Conservation (phyloP, 2,329 filamentous ascomycete genomes). For the Monosporascus sp. region DNA sequence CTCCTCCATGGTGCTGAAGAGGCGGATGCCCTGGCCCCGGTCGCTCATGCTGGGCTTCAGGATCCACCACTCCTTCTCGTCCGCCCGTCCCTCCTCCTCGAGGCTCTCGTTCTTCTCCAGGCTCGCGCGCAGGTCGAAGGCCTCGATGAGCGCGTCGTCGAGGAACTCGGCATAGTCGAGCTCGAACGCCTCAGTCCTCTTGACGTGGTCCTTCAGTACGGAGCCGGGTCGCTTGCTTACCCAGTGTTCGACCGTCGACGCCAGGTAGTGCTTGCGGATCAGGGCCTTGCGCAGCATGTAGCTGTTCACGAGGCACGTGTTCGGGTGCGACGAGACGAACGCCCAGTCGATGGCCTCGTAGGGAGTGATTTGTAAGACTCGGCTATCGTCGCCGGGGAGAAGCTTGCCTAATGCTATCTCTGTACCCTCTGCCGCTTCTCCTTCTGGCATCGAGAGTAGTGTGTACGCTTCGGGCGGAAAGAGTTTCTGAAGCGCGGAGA, state of each 20-base stretch:
- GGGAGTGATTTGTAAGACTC: conserved; percentile 70
- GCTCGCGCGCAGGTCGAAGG: conserved; percentile 78
- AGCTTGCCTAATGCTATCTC: conserved; percentile 31
- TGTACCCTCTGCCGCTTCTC: conserved; percentile 6
- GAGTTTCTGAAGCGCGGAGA: conserved; percentile 61
- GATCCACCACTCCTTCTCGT: conserved; percentile 85
- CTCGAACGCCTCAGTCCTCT: conserved; percentile 80
- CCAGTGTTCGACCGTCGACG: conserved; percentile 79
- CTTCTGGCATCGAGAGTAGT: conserved; percentile 42
- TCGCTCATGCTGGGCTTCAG: conserved; percentile 98
- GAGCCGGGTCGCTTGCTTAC: conserved; percentile 74
- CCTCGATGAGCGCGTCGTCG: conserved; percentile 86
- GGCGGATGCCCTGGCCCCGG: conserved; percentile 82
- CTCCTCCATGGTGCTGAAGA: conserved; percentile 82
- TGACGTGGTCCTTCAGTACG: conserved; percentile 64
- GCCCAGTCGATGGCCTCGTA: conserved; percentile 90
- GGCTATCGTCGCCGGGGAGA: conserved; percentile 34
- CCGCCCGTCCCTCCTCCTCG: conserved; percentile 8
- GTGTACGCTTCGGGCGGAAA: conserved; percentile 52
- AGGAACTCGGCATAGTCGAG: conserved; percentile 96
- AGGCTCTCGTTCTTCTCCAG: conserved; percentile 60
- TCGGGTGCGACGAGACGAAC: conserved; percentile 57
- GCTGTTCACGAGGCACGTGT: conserved; percentile 69
- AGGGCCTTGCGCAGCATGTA: conserved; percentile 95
- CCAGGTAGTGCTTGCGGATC: conserved; percentile 92